These are phyloP conservation scores for Naganishia vaughanmartiniae DNA, from an alignment of 768 basidiomycete genomes.

Conservation along the genomic window DNA sequence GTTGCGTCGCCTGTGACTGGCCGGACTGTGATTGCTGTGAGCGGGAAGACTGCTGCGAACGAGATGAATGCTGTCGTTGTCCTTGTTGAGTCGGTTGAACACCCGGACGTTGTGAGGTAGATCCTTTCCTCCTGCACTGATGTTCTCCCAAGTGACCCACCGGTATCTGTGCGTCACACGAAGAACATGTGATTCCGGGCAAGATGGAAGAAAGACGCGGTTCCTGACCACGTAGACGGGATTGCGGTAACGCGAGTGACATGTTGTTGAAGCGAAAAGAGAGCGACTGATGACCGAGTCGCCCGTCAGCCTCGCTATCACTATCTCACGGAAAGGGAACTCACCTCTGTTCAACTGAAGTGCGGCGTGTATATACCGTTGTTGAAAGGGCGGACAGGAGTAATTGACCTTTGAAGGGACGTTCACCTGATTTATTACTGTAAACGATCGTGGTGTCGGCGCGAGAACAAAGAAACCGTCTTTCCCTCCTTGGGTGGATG, in stretches of 20 bases:
- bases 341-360: background rate
- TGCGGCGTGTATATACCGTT: background rate
- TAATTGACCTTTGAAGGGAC: background rate
- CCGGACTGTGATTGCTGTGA: conserved; percentile 31
- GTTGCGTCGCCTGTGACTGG: background rate
- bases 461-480: conserved; percentile 3
- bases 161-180: conserved; percentile 68
- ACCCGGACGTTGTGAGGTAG: conserved; percentile 10
- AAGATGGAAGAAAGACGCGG: conserved; percentile 12
- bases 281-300: background rate
- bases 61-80: conserved; percentile 23
- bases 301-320: background rate
- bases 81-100: background rate
- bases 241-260: conserved; percentile 12
- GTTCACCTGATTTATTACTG: too few relatives aligned
- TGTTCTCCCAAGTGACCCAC: conserved; percentile 74
- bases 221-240: background rate
- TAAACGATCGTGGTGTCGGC: background rate
- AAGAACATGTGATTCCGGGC: conserved; percentile 81
- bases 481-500: background rate
- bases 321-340: background rate
- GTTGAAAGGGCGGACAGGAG: background rate
- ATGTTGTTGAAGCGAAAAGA: background rate
- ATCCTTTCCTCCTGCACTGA: conserved; percentile 56
- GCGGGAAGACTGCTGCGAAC: conserved; percentile 32